A percentile compares a stretch with the other conserved stretches of the same genome.
These are phyloP conservation scores for Vigna reflexopilosa DNA, from an alignment of 306 rosid species.

Conservation along the genomic window DNA sequence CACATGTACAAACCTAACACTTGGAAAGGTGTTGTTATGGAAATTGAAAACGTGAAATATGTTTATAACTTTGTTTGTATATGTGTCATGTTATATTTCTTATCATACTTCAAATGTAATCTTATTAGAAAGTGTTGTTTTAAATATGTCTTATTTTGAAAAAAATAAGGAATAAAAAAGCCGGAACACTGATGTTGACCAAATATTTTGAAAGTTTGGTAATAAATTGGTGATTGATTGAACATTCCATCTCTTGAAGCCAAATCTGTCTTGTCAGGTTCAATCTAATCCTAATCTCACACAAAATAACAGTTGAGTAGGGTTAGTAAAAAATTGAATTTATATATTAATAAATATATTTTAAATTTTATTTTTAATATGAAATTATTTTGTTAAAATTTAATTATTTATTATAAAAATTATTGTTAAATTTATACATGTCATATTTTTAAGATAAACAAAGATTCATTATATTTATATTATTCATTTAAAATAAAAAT, in stretches of 20 bases:
- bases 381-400: too few species aligned
- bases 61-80: neutral
- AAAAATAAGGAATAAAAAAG: neutral
- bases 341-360: too few species aligned
- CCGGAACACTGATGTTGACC: conserved; percentile 6
- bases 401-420: too few species aligned
- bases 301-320: too few species aligned
- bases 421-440: too few species aligned
- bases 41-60: neutral
- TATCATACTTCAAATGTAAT: neutral
- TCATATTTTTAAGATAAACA: too few species aligned
- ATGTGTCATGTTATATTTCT: neutral
- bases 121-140: neutral
- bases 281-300: neutral
- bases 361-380: too few species aligned
- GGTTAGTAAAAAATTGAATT: too few species aligned
- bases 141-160: neutral
- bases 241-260: too few species aligned
- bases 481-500: too few species aligned
- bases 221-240: neutral
- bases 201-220: neutral
- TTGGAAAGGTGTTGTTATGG: neutral
- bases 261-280: too few species aligned
- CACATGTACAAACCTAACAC: neutral
- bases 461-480: too few species aligned